These are phyloP conservation scores for Didymellaceae sp. DNA, from an alignment of 2,329 filamentous ascomycete species.

Conservation along the genomic window DNA sequence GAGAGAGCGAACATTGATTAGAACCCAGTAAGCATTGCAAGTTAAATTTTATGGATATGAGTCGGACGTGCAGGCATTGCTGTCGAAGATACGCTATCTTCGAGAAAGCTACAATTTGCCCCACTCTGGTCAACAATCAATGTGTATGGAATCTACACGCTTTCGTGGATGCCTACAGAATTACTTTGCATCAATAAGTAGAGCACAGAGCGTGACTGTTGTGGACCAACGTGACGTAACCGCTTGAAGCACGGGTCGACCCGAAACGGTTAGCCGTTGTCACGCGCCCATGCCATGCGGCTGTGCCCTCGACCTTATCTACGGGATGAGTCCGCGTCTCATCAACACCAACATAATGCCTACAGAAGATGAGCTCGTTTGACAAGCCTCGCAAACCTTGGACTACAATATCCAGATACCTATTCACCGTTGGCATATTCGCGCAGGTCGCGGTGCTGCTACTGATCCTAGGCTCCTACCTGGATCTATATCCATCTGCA, in stretches of 20 bases:
- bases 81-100: too few relatives aligned
- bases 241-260: constrained; percentile 4
- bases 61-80: too few relatives aligned
- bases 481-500: constrained; percentile 13
- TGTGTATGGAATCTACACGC: too few relatives aligned
- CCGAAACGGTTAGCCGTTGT: background rate
- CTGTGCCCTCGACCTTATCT: constrained; percentile 14
- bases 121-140: too few relatives aligned
- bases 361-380: constrained; percentile 29
- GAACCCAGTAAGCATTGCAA: background rate
- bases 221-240: constrained; percentile 12
- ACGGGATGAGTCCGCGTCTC: constrained; percentile 19
- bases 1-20: background rate
- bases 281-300: constrained; percentile 11
- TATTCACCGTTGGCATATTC: constrained; percentile 25
- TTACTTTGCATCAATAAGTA: background rate
- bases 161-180: too few relatives aligned
- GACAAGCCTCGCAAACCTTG: constrained; percentile 21
- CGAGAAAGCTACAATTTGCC: too few relatives aligned
- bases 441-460: constrained; percentile 33
- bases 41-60: background rate
- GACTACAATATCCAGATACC: constrained; percentile 18
- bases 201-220: constrained; percentile 1
- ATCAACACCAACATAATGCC: constrained; percentile 21
- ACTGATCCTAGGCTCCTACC: constrained; percentile 23